phyloP scores from a whole-genome alignment of 768 basidiomycete species.

The Russula vinacea region DNA sequence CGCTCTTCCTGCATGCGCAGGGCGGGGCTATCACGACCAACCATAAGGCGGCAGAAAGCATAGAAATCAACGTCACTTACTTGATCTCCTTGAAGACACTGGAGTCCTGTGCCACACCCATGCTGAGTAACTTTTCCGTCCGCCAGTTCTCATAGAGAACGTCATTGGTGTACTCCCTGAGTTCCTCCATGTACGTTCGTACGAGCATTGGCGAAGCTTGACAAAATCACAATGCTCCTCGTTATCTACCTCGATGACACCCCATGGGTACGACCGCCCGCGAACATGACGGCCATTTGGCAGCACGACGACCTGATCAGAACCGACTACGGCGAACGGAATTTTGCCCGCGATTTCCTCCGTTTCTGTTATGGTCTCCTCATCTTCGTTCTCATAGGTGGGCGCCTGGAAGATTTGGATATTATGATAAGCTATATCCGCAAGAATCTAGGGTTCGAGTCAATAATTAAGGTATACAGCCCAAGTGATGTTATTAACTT shows the following conservation, averaged over 20 bases:
- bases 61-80: conserved; percentile 47
- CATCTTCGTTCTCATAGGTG: conserved; percentile 96
- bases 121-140: conserved; percentile 90
- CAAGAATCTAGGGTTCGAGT: conserved; percentile 59
- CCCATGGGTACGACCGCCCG: conserved; percentile 97
- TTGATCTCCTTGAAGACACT: conserved; percentile 99
- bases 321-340: conserved; percentile 97
- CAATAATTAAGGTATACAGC: conserved; percentile 1
- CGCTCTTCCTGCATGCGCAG: conserved; percentile 96
- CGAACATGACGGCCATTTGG: conserved; percentile 90
- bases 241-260: conserved; percentile 98
- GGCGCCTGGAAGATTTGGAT: conserved; percentile 99
- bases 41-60: background rate
- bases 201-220: conserved; percentile 99
- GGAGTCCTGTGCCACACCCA: conserved; percentile 98
- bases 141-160: conserved; percentile 98
- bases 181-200: conserved; percentile 98
- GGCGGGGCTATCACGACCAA: conserved; percentile 64
- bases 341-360: conserved; percentile 99
- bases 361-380: conserved; percentile 94
- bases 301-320: conserved; percentile 75
- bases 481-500: conserved; percentile 32
- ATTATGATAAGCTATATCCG: conserved; percentile 91
- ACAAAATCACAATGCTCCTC: conserved; percentile 99
- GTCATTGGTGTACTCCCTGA: conserved; percentile 95